Base-by-base conservation (phyloP, 2,329 filamentous ascomycete genomes). In the Paecilomyces niveus region DNA sequence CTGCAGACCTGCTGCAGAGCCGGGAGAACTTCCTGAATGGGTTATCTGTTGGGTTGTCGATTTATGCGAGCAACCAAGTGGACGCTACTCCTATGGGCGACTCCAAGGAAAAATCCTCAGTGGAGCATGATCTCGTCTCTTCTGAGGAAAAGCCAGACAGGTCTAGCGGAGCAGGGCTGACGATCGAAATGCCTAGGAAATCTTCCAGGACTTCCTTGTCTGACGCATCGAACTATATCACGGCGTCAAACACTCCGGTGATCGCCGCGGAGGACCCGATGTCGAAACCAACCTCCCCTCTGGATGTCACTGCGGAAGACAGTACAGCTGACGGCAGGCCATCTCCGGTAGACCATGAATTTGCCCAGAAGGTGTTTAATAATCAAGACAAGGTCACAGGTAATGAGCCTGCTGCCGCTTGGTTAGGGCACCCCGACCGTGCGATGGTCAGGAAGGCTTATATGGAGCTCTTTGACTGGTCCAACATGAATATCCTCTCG, bases 391-490 rank as follows among this genome's bases (percentile, higher is more conserved):
- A 90, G 55, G 89, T 92, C 60, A 86, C 94, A 22, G 82, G 83
- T 49, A 92, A 90, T 68, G 85, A 88, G 32, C 88, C 89, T 70
- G 91, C 92, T 15, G 92, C 92, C 26, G 84, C 91, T 29, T 95
- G 91, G 87, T 87, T 97, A 75, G 94, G 94, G 65, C 82, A 80
- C 13, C 72, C 78, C 7, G 76, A 81, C 51, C 83, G 83, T 65
- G 76, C 76, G 50, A 76, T 76, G 58, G 78, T 83, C n/a, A 76
- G 86, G 54, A 80, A 81, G 63, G 93, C 93, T 0, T 99, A 96
- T 74, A 96, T 99, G 89, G 87, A 91, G 61, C 79, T 97, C 10
- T 97, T 93, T 71, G 88, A 97, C 70, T 97, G 94, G 78, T 80
- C 84, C 7, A 88, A 88, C 65, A 81, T 89, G 68, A 96, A 90